A percentile compares a stretch with the other conserved stretches of the same genome.
These are phyloP conservation scores for Claviceps sp. DNA, from an alignment of 2,329 filamentous ascomycete genomes.

Conservation along the genomic window DNA sequence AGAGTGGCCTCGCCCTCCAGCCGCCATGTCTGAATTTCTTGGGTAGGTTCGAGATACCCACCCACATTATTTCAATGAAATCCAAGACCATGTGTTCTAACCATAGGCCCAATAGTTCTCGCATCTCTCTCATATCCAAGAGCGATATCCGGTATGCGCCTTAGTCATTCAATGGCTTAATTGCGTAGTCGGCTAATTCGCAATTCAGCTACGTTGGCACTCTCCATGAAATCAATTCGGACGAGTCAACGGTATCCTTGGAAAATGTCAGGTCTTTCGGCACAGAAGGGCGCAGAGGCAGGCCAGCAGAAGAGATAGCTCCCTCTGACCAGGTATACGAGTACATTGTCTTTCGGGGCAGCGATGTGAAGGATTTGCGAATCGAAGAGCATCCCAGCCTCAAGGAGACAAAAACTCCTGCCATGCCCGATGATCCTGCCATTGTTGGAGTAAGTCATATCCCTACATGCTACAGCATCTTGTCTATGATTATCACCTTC, in stretches of 20 bases:
- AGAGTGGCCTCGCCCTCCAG: conserved; percentile 21
- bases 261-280: conserved; percentile 93
- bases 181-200: conserved; percentile 18
- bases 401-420: conserved; percentile 61
- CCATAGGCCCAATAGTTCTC: conserved; percentile 45
- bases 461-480: not conserved
- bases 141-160: conserved; percentile 79
- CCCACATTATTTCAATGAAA: not conserved
- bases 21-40: conserved; percentile 46
- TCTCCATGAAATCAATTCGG: conserved; percentile 95
- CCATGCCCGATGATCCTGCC: conserved; percentile 85
- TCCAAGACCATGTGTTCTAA: not conserved
- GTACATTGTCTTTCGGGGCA: conserved; percentile 96
- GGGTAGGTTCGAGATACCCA: conserved; percentile 28
- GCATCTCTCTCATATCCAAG: conserved; percentile 93
- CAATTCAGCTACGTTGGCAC: conserved; percentile 74
- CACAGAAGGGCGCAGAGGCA: conserved; percentile 75
- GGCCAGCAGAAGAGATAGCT: conserved; percentile 68
- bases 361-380: conserved; percentile 94
- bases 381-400: conserved; percentile 72
- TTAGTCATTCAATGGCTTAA: conserved; percentile 4
- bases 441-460: conserved; percentile 80
- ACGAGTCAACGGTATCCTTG: conserved; percentile 89
- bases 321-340: conserved; percentile 86
- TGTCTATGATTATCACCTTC: conserved; percentile 4